A percentile compares a stretch with the other conserved stretches of the same genome.
These are phyloP conservation scores for Saturnispora ahearnii DNA, from an alignment of 805 yeast genomes.

Conservation along the genomic window DNA sequence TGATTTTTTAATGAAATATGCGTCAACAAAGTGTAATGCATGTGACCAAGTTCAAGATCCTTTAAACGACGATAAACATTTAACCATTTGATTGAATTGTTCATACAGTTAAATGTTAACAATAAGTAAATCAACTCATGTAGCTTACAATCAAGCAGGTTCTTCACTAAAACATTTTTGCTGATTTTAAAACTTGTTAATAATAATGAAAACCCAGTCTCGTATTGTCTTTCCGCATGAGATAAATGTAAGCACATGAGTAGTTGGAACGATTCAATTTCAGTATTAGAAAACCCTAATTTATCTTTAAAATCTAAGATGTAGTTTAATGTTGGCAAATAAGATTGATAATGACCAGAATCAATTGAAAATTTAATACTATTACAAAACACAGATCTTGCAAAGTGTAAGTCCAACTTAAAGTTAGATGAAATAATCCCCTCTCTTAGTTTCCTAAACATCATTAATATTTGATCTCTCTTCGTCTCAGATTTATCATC, in stretches of 20 bases:
- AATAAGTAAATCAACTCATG: not conserved
- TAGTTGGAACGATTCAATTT: slow-evolving; percentile 34
- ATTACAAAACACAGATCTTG: slow-evolving; percentile 37
- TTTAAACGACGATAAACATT: not conserved
- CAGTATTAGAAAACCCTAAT: not conserved
- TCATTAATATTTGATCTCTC: slow-evolving; percentile 29
- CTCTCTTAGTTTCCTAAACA: slow-evolving; percentile 46
- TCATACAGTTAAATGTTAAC: not conserved
- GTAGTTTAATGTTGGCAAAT: slow-evolving; percentile 42
- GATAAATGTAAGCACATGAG: slow-evolving; percentile 37
- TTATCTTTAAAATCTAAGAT: slow-evolving; percentile 26
- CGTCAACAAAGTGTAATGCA: not conserved
- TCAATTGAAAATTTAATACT: slow-evolving; percentile 39
- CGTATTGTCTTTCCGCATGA: slow-evolving; percentile 31
- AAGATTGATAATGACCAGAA: slow-evolving; percentile 43
- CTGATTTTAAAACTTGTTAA: not conserved
- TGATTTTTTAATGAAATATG: not conserved
- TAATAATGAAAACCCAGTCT: slow-evolving; percentile 26
- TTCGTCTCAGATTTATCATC: not conserved
- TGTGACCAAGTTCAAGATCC: not conserved
- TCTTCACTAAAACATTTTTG: not conserved
- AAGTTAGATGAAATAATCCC: slow-evolving; percentile 33
- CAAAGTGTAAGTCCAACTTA: slow-evolving; percentile 29
- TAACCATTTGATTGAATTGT: slow-evolving; percentile 7
- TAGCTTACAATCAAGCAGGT: not conserved